Conservation (phyloP, 805 yeast species). For the Kodamaea restingae region DNA sequence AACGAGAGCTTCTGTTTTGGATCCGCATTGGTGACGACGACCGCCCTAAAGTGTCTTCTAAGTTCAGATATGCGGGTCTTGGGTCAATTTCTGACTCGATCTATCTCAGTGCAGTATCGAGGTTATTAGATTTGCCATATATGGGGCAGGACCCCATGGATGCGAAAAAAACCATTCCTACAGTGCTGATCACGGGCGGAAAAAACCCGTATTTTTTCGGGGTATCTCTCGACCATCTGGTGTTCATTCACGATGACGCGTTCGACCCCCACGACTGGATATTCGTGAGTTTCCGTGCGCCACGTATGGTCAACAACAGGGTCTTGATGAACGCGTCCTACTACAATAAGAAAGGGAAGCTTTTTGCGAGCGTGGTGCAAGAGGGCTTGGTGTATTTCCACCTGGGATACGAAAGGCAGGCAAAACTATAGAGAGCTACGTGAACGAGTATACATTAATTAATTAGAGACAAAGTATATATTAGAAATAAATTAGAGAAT, state of each 20-base stretch:
- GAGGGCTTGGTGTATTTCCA: slow-evolving; percentile 31
- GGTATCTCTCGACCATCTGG: slow-evolving; percentile 32
- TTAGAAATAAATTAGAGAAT: no score
- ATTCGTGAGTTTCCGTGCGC: slow-evolving; percentile 25
- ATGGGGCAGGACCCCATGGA: slow-evolving; percentile 7
- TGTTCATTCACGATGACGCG: slow-evolving; percentile 33
- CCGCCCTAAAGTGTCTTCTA: slow-evolving; percentile 10
- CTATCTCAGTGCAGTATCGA: slow-evolving; percentile 25
- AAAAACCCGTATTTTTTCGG: slow-evolving; percentile 26
- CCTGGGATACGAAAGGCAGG: slow-evolving; percentile 16
- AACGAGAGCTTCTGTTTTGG: slow-evolving; percentile 31
- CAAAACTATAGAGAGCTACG: slow-evolving; percentile 15
- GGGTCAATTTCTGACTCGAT: slow-evolving; percentile 33
- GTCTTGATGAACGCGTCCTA: slow-evolving; percentile 27
- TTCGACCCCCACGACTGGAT: slow-evolving; percentile 34
- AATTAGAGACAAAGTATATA: no score
- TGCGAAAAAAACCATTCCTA: slow-evolving; percentile 3
- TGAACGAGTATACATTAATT: background rate
- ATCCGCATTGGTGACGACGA: slow-evolving; percentile 23
- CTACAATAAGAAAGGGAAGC: slow-evolving; percentile 25
- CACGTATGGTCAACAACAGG: slow-evolving; percentile 29
- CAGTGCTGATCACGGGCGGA: slow-evolving; percentile 22
- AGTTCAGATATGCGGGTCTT: slow-evolving; percentile 27
- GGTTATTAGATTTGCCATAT: slow-evolving; percentile 27
- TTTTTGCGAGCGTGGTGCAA: slow-evolving; percentile 31